Conservation (phyloP, 352 stramenopile genomes). For the Blastocystis sp. region DNA sequence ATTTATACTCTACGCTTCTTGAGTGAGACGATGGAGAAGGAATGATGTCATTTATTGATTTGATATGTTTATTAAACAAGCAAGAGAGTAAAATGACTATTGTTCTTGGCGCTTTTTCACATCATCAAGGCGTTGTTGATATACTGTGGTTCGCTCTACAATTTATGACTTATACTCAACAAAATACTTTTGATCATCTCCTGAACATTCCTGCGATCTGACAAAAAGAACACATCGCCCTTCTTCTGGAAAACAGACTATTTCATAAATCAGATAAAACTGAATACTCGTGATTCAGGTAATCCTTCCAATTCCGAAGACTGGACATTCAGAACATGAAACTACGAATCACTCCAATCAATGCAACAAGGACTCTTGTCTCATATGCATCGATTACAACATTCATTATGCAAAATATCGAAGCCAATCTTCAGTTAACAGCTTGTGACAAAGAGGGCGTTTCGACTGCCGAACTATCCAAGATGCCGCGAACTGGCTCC, state of each 20-base stretch:
- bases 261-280: background rate
- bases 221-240: constrained; percentile 29
- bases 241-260: constrained; percentile 8
- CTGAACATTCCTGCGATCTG: background rate
- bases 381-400: background rate
- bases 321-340: constrained; percentile 25
- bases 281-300: background rate
- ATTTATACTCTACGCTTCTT: constrained; percentile 42
- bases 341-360: background rate
- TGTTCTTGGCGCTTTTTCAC: background rate
- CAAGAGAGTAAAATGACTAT: too few relatives aligned
- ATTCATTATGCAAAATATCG: background rate
- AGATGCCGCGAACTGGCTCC: too few relatives aligned
- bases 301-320: background rate
- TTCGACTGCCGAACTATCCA: too few relatives aligned
- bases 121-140: background rate
- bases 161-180: background rate
- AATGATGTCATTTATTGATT: background rate
- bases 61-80: too few relatives aligned
- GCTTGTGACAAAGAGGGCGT: too few relatives aligned
- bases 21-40: background rate
- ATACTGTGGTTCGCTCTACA: constrained; percentile 12
- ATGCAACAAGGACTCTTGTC: background rate
- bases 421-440: too few relatives aligned
- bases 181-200: background rate